A percentile compares a stretch with the other conserved stretches of the same genome.
Evolutionary conservation across 2,329 filamentous ascomycete genomes (phyloP).

Genomic region (Scleromitrula shiraiana): DNA sequence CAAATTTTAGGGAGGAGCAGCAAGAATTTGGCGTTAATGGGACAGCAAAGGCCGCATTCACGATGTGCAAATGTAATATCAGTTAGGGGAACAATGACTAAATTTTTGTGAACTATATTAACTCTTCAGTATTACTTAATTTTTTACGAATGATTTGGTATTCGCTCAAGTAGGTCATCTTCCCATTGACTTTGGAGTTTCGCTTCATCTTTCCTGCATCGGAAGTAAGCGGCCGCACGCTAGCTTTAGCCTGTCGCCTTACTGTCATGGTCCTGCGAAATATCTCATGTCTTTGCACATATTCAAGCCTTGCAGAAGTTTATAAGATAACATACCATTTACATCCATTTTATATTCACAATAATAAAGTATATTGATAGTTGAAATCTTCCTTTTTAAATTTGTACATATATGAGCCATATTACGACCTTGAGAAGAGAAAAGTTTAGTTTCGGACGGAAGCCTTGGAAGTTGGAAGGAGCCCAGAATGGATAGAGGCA

Average conservation of each 20-base stretch:
- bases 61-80: slow-evolving; percentile 8
- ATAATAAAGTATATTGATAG: background rate
- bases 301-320: background rate
- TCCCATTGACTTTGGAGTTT: background rate
- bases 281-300: slow-evolving; percentile 8
- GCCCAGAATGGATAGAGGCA: slow-evolving; percentile 10
- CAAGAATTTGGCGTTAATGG: slow-evolving; percentile 5
- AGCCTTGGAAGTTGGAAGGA: background rate
- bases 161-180: too few relatives aligned
- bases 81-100: background rate
- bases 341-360: background rate
- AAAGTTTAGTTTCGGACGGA: background rate
- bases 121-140: background rate
- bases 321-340: background rate
- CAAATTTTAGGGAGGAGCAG: slow-evolving; percentile 19
- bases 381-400: background rate
- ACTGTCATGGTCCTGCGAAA: too few relatives aligned
- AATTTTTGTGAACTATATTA: background rate
- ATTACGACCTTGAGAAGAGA: too few relatives aligned
- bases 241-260: background rate
- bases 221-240: slow-evolving; percentile 3
- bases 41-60: background rate
- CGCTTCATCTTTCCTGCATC: background rate
- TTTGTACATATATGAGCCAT: background rate
- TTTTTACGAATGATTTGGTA: too few relatives aligned